Conservation (phyloP, 768 basidiomycete genomes). For the Lactifluus volemus region DNA sequence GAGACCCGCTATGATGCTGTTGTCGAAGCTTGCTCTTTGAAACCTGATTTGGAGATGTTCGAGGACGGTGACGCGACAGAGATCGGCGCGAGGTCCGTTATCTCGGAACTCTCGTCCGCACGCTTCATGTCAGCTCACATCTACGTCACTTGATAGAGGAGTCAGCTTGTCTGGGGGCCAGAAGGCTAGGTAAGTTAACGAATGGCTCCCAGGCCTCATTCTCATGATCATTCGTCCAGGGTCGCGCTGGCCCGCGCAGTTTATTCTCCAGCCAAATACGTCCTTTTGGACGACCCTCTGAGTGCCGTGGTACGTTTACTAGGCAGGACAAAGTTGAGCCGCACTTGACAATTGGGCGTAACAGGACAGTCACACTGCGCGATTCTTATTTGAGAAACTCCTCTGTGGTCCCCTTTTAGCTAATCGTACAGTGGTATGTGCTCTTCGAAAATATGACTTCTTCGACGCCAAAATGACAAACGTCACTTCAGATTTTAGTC, state of each 20-base stretch:
- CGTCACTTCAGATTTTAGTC: slow-evolving; percentile 46
- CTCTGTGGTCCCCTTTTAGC: slow-evolving; percentile 57
- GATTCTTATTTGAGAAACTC: slow-evolving; percentile 53
- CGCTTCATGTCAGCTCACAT: background rate
- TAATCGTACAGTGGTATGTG: slow-evolving; percentile 56
- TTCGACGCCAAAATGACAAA: background rate
- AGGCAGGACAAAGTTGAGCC: slow-evolving; percentile 4
- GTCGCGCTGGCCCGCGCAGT: slow-evolving; percentile 79
- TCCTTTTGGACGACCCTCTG: slow-evolving; percentile 74
- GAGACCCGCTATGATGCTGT: slow-evolving; percentile 68
- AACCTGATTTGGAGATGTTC: slow-evolving; percentile 70
- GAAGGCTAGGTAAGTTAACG: slow-evolving; percentile 51
- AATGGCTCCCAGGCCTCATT: background rate
- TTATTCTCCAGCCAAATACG: slow-evolving; percentile 45
- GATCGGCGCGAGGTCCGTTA: slow-evolving; percentile 57
- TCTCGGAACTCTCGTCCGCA: background rate
- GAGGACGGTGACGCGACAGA: slow-evolving; percentile 84
- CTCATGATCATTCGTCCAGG: slow-evolving; percentile 28
- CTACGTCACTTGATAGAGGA: slow-evolving; percentile 33
- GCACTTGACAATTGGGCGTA: background rate
- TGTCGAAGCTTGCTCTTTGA: slow-evolving; percentile 77
- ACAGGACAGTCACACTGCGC: slow-evolving; percentile 62
- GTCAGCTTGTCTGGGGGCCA: slow-evolving; percentile 76
- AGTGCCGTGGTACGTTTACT: slow-evolving; percentile 61
- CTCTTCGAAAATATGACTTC: background rate